Percentiles rank a stretch among this genome's conserved stretches.
These are phyloP conservation scores for Filobasidium floriforme DNA, from an alignment of 768 basidiomycete genomes.

Conservation along the genomic window DNA sequence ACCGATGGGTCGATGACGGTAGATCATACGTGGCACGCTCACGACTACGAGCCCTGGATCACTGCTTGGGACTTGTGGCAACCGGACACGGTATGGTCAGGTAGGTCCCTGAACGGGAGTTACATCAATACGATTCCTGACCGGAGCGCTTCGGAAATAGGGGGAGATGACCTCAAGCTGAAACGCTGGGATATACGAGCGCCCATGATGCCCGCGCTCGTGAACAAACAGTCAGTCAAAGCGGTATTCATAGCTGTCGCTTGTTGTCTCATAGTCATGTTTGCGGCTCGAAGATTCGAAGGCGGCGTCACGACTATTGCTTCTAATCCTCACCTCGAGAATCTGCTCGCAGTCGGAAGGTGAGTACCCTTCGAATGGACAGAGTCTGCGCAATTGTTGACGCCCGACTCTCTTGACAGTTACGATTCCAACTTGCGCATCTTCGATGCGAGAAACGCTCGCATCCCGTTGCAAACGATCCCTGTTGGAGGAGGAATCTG, in stretches of 20 bases:
- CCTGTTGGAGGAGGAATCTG: constrained; percentile 87
- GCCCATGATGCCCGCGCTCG: constrained; percentile 57
- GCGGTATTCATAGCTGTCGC: not conserved
- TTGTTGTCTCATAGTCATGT: not conserved
- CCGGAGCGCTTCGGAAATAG: constrained; percentile 46
- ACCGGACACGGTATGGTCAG: constrained; percentile 70
- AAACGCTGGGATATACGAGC: constrained; percentile 85
- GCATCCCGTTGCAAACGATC: constrained; percentile 53
- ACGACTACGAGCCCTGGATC: constrained; percentile 92
- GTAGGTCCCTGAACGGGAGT: constrained; percentile 45
- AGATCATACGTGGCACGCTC: constrained; percentile 67
- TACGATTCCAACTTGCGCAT: constrained; percentile 74
- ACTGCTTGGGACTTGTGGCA: constrained; percentile 87
- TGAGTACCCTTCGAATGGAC: constrained; percentile 40
- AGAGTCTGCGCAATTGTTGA: constrained; percentile 1
- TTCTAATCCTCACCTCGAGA: constrained; percentile 67
- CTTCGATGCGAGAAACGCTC: constrained; percentile 70
- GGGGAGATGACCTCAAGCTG: constrained; percentile 83
- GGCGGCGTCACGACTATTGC: constrained; percentile 90
- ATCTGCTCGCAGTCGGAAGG: constrained; percentile 87
- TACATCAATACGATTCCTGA: not conserved
- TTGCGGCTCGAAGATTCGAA: constrained; percentile 58
- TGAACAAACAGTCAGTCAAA: constrained; percentile 60
- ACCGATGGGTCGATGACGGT: constrained; percentile 51
- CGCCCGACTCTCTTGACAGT: constrained; percentile 47